phyloP scores from a whole-genome alignment of 1,139 yeast species.

The Geotrichum histeridarum region DNA sequence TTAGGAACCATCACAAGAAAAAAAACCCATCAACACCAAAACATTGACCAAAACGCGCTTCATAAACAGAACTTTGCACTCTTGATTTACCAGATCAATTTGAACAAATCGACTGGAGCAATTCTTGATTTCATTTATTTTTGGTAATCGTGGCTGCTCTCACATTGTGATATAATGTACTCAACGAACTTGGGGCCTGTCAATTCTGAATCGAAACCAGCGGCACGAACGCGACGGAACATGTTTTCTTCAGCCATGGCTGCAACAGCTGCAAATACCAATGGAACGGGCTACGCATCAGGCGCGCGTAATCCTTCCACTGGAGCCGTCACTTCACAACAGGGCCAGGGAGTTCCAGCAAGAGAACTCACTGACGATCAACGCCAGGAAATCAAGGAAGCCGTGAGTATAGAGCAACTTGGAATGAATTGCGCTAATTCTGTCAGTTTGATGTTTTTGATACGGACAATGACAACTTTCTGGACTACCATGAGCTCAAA shows the following conservation, averaged over 20 bases:
- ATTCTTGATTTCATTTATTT: background rate
- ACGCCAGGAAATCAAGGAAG: constrained; percentile 87
- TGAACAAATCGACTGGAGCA: background rate
- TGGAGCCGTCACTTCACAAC: background rate
- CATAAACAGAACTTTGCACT: too few species aligned
- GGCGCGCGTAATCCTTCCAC: background rate
- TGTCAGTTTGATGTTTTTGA: constrained; percentile 71
- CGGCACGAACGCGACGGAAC: constrained; percentile 8
- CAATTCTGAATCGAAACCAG: constrained; percentile 16
- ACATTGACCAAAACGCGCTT: too few species aligned
- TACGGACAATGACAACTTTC: constrained; percentile 81
- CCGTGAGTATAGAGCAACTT: constrained; percentile 40
- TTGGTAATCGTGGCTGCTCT: too few species aligned
- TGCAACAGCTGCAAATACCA: background rate
- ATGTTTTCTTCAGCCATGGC: constrained; percentile 5
- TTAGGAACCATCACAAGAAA: too few species aligned
- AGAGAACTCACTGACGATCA: constrained; percentile 79
- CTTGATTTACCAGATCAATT: too few species aligned
- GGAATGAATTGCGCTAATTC: background rate
- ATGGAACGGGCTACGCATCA: constrained; percentile 2
- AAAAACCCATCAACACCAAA: too few species aligned
- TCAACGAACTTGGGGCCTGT: background rate
- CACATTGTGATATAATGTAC: constrained; percentile 5
- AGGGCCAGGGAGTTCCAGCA: constrained; percentile 1
- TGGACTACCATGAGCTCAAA: constrained; percentile 89